phyloP scores from a whole-genome alignment of 345 rosid genomes.

The Eucalyptus cladocalyx region DNA sequence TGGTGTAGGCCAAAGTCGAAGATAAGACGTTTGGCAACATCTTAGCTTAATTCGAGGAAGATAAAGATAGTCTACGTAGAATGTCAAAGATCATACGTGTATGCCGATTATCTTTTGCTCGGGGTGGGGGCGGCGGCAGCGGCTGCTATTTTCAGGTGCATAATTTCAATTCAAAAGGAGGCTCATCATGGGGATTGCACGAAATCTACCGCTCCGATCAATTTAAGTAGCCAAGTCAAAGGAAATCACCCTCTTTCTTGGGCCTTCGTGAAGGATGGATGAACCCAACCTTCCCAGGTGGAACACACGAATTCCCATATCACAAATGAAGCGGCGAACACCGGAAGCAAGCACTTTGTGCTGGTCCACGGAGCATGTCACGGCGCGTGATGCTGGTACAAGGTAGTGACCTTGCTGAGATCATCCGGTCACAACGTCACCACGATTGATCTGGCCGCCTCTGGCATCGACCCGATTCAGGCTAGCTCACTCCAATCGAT shows the following conservation, averaged over 20 bases:
- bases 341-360: constrained; percentile 6
- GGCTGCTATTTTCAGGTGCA: neutral
- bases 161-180: neutral
- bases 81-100: neutral
- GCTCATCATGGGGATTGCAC: neutral
- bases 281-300: neutral
- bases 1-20: neutral
- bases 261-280: neutral
- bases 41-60: neutral
- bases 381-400: constrained; percentile 29
- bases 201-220: neutral
- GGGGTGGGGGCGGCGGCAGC: neutral
- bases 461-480: constrained; percentile 6
- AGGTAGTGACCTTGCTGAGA: neutral
- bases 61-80: neutral
- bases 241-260: neutral
- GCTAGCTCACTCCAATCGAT: neutral
- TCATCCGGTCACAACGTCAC: constrained; percentile 13
- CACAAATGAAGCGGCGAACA: neutral
- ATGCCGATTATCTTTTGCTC: neutral
- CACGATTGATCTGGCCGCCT: constrained; percentile 11
- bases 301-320: too few species aligned
- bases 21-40: neutral
- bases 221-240: neutral
- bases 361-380: constrained; percentile 18